These are phyloP conservation scores for Termitomyces sp. DNA, from an alignment of 768 basidiomycete genomes.

Conservation along the genomic window DNA sequence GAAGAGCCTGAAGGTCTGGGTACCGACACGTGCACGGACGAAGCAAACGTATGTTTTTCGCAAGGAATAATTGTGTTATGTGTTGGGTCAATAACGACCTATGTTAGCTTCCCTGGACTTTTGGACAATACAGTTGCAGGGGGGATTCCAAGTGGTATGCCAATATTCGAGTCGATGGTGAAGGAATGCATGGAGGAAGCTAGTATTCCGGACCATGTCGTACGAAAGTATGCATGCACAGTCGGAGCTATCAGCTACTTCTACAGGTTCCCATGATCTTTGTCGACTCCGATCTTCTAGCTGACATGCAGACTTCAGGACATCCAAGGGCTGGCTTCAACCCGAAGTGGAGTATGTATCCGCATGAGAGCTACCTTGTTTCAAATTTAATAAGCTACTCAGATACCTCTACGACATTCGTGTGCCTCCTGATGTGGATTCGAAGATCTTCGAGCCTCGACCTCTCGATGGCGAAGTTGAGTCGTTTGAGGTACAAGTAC, in stretches of 20 bases:
- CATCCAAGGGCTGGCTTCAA: conserved; percentile 71
- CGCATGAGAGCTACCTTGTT: background rate
- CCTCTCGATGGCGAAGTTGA: conserved; percentile 94
- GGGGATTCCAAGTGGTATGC: conserved; percentile 80
- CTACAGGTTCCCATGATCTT: conserved; percentile 40
- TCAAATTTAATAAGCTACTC: background rate
- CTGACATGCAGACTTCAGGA: conserved; percentile 28
- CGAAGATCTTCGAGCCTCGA: conserved; percentile 51
- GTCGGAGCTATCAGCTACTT: conserved; percentile 81
- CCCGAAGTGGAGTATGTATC: conserved; percentile 74
- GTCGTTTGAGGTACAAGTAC: conserved; percentile 65
- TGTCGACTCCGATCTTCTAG: background rate
- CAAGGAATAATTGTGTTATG: background rate
- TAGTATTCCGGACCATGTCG: conserved; percentile 63
- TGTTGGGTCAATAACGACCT: background rate
- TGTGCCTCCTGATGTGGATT: conserved; percentile 49
- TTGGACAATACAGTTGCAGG: conserved; percentile 93
- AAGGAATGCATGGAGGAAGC: conserved; percentile 97
- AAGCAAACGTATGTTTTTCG: conserved; percentile 74
- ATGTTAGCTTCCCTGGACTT: conserved; percentile 46
- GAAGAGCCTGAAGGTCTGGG: conserved; percentile 65
- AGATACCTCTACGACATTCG: conserved; percentile 84
- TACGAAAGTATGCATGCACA: conserved; percentile 50
- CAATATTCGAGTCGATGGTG: conserved; percentile 66
- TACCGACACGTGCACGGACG: conserved; percentile 76